Percentiles rank a stretch among this genome's conserved stretches.
Conservation (phyloP, 2,329 filamentous ascomycete genomes). For the Neofusicoccum ribis region DNA sequence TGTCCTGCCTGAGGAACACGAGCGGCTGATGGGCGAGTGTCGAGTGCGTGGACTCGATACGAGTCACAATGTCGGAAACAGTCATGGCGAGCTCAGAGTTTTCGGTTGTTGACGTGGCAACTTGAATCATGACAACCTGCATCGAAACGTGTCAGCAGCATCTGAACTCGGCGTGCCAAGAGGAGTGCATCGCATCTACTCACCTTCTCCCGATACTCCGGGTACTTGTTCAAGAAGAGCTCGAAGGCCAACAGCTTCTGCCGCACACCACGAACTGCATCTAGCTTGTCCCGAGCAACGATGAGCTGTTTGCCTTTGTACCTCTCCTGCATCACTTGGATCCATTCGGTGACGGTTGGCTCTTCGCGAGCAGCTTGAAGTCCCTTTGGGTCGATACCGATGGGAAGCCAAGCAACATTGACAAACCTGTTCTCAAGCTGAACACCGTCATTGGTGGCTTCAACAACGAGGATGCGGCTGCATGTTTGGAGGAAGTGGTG, state of each 20-base stretch:
- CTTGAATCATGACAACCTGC: slow-evolving; percentile 84
- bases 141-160: slow-evolving; percentile 15
- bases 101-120: slow-evolving; percentile 86
- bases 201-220: slow-evolving; percentile 77
- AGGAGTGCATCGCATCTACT: slow-evolving; percentile 18
- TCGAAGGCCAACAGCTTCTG: slow-evolving; percentile 93
- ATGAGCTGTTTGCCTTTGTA: slow-evolving; percentile 90
- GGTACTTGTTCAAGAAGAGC: slow-evolving; percentile 90
- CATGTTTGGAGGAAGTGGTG: slow-evolving; percentile 95
- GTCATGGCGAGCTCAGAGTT: slow-evolving; percentile 84
- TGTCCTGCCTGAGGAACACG: slow-evolving; percentile 92
- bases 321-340: slow-evolving; percentile 75
- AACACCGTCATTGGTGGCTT: slow-evolving; percentile 83
- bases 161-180: neutral
- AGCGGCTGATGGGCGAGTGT: slow-evolving; percentile 90
- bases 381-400: slow-evolving; percentile 84
- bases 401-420: slow-evolving; percentile 80
- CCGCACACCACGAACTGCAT: slow-evolving; percentile 85
- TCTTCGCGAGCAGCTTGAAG: slow-evolving; percentile 71
- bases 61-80: slow-evolving; percentile 89
- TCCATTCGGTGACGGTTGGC: slow-evolving; percentile 73
- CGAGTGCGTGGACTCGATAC: slow-evolving; percentile 89
- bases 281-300: slow-evolving; percentile 90
- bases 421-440: slow-evolving; percentile 92
- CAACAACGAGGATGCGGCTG: slow-evolving; percentile 84